phyloP scores from a whole-genome alignment of 257 asterid genomes.

The Solanum appendiculatum region DNA sequence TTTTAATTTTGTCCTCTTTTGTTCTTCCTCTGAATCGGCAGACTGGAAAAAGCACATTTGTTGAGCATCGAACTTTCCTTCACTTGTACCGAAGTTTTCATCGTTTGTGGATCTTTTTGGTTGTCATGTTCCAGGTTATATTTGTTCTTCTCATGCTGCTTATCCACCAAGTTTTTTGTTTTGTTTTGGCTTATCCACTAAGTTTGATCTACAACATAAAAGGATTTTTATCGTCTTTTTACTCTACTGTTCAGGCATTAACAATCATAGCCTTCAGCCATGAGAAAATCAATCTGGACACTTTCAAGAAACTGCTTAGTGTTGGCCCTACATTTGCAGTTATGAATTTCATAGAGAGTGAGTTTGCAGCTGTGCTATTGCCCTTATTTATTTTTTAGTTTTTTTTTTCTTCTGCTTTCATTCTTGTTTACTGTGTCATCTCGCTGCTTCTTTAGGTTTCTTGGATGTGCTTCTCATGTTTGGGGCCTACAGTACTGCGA shows the following conservation, averaged over 20 bases:
- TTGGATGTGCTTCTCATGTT: slow-evolving; percentile 81
- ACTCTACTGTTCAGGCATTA: slow-evolving; percentile 47
- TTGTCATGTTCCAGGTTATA: slow-evolving; percentile 86
- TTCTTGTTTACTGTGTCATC: slow-evolving; percentile 11
- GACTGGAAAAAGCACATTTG: slow-evolving; percentile 94
- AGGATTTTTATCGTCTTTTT: neutral
- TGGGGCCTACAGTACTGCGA: slow-evolving; percentile 91
- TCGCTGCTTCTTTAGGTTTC: slow-evolving; percentile 41
- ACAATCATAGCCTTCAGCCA: slow-evolving; percentile 72
- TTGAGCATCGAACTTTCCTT: slow-evolving; percentile 93
- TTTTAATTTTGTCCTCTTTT: neutral
- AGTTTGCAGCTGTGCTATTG: slow-evolving; percentile 16
- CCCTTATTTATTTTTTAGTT: neutral
- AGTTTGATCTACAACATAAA: neutral
- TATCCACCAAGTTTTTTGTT: slow-evolving; percentile 5
- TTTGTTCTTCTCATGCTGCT: neutral
- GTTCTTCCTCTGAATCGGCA: slow-evolving; percentile 14
- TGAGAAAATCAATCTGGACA: slow-evolving; percentile 53
- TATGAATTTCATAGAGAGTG: slow-evolving; percentile 89
- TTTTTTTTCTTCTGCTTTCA: slow-evolving; percentile 3
- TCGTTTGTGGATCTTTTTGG: slow-evolving; percentile 94
- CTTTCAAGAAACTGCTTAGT: slow-evolving; percentile 74
- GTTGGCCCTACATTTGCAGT: slow-evolving; percentile 80
- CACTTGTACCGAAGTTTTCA: slow-evolving; percentile 95
- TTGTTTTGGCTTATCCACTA: neutral